A percentile compares a stretch with the other conserved stretches of the same genome.
These are phyloP conservation scores for Trypanosoma mega DNA, from an alignment of 208 protist genomes.

Conservation along the genomic window DNA sequence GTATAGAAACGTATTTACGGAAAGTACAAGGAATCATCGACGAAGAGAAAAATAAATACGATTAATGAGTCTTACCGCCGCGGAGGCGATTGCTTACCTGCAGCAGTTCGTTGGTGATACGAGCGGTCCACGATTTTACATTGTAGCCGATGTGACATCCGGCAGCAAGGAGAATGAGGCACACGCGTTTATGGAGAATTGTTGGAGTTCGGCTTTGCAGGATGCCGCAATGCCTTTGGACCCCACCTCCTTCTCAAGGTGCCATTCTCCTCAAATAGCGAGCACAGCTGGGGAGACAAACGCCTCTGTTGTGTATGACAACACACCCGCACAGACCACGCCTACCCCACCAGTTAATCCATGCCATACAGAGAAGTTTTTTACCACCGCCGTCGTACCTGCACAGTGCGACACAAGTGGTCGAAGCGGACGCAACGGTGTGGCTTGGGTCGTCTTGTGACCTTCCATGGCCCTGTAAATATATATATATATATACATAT, in stretches of 20 bases:
- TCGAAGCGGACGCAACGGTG: slow-evolving; percentile 32
- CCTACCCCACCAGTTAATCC: background rate
- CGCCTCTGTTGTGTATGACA: slow-evolving; percentile 5
- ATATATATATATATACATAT: slow-evolving; percentile 8
- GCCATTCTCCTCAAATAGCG: background rate
- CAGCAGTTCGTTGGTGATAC: slow-evolving; percentile 13
- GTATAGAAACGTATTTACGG: background rate
- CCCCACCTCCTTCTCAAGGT: no score
- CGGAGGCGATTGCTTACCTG: slow-evolving; percentile 18
- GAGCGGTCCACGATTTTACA: slow-evolving; percentile 6
- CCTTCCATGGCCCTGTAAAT: background rate
- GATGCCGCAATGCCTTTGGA: no score
- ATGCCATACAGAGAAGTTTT: slow-evolving; percentile 7
- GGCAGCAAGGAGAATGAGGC: background rate
- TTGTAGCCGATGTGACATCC: slow-evolving; percentile 4
- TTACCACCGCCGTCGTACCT: slow-evolving; percentile 28
- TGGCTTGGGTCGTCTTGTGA: slow-evolving; percentile 58
- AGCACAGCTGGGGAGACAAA: background rate
- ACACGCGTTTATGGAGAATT: slow-evolving; percentile 15
- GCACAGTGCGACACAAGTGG: slow-evolving; percentile 26
- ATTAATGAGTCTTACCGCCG: slow-evolving; percentile 18
- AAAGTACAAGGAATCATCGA: background rate
- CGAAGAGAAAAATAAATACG: no score
- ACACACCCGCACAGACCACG: background rate
- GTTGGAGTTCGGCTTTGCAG: slow-evolving; percentile 14